Percentiles rank a stretch among this genome's conserved stretches.
phyloP scores from a whole-genome alignment of 768 basidiomycete species.

The Lentinula guzmanii region DNA sequence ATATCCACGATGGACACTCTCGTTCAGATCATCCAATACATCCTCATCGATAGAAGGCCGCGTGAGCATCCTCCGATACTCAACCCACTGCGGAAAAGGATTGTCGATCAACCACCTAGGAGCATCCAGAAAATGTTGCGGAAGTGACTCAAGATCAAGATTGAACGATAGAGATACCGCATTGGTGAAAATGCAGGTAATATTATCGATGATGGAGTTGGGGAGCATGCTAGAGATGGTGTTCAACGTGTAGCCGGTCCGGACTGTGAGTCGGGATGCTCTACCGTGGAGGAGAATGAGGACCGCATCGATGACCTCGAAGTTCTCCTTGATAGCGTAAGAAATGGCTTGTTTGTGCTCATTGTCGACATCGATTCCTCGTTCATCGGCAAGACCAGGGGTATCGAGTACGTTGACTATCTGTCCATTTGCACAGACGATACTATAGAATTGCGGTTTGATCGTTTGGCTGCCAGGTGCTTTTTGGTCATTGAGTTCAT shows the following conservation, averaged over 20 bases:
- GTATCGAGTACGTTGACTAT: conserved; percentile 19
- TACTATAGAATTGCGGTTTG: neutral
- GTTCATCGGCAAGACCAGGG: conserved; percentile 20
- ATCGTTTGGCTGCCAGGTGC: neutral
- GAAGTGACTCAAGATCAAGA: conserved; percentile 13
- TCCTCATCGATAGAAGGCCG: neutral
- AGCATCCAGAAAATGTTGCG: conserved; percentile 8
- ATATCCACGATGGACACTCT: neutral
- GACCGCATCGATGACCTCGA: conserved; percentile 16
- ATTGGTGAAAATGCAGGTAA: conserved; percentile 19
- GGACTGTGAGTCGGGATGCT: conserved; percentile 13
- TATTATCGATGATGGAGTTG: conserved; percentile 16
- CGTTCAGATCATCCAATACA: neutral
- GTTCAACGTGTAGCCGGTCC: conserved; percentile 17
- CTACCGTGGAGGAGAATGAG: conserved; percentile 20
- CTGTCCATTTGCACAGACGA: neutral
- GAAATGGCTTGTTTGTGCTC: conserved; percentile 19
- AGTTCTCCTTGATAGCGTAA: conserved; percentile 12
- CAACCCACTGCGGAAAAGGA: conserved; percentile 9
- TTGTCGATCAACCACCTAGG: conserved; percentile 10
- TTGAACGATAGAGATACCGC: conserved; percentile 12
- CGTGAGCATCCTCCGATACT: neutral
- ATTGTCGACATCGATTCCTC: conserved; percentile 18
- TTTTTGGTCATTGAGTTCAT: neutral
- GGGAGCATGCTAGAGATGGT: conserved; percentile 19